Evolutionary conservation across 495 filamentous ascomycete species (phyloP), one percentile per base, ranked within the genome.

Genomic region (Trichoderma erinaceum): DNA sequence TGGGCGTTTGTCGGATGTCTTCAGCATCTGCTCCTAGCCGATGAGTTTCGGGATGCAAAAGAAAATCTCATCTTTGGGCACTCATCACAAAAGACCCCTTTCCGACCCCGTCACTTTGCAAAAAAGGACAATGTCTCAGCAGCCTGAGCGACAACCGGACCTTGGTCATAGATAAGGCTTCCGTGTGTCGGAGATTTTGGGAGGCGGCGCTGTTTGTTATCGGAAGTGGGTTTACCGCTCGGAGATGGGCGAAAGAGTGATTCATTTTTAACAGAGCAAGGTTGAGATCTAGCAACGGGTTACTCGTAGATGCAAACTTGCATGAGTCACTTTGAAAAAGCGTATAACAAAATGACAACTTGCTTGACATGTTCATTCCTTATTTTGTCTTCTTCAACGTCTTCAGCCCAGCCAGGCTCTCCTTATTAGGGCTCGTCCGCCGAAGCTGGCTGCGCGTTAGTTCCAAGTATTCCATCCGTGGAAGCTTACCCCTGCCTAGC

Each of bases 151-250:
- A 61, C 56, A 61, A 21, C 56, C 56, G 56, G 27, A 25, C 25
- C 25, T 29, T 61, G 25, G n/a, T 27, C 6, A 16, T 48, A 16
- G 56, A 61, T 61, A 61, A 52, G 56, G 11, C n/a, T 23, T 61
- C 56, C 56, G 56, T 29, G 56, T 29, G 16, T 61, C 56, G 56
- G 56, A 61, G 56, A 61, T 61, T 61, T 61, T 61, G 56, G 27
- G 56, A 8, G 56, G 56, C 56, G 25, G 23, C 56, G 25, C 56
- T 29, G 12, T 61, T 61, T 61, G 16, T 32, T 61, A 18, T 61
- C 56, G 56, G 56, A 61, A 61, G 56, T 32, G 27, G 25, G 4
- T 61, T 13, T 32, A 25, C 23, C 56, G 56, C 27, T 7, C 56
- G 56, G 56, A 61, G 27, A 61, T 61, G 56, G 29, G 27, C 56